Base-by-base conservation (phyloP, 2,329 filamentous ascomycete species). In the Alternaria infectoria region DNA sequence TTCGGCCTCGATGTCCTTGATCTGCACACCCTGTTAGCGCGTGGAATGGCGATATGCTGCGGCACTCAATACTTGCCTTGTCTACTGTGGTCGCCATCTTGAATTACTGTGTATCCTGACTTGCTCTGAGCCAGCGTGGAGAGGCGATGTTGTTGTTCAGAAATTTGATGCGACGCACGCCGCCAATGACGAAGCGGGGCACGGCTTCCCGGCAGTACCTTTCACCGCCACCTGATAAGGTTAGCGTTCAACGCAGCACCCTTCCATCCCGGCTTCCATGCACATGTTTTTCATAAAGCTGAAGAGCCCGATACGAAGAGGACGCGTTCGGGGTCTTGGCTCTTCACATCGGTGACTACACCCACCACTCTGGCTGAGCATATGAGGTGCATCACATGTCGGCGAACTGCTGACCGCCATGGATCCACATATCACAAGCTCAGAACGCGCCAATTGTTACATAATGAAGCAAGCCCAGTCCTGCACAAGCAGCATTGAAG, bases 1-100 rank as follows among this genome's bases (percentile, higher is more conserved):
- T 88, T 97, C 95, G 85, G 91, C 84, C 91, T 97, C 95, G 82
- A 97, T 92, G 77, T 95, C 92, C 83, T 97, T 97, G 87, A 98
- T 97, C 92, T 96, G 77, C 74, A 67, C 62, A 70, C 64, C 46
- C 67, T 72, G 59, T 78, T 72, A 79, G 75, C 74, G 56, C 19
- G 45, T 17, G 12, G 73, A 58, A 66, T 54, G 62, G 57, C 73
- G 15, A 82, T 82, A n/a, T 54, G n/a, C 40, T 32, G 19, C 40
- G 15, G 13, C 13, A 3, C 2, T 15, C 45, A 47, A 51, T 40
- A 76, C 87, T 72, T 79, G 92, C 93, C 91, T 98, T 98, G 77
- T 98, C 95, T 80, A 97, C 93, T 45, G 95, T 98, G 65, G 95
- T 98, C 87, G 95, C 87, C 96, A 98, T 98, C 77, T 81, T 91